phyloP scores from a whole-genome alignment of 306 rosid genomes.

The Dryas drummondii region DNA sequence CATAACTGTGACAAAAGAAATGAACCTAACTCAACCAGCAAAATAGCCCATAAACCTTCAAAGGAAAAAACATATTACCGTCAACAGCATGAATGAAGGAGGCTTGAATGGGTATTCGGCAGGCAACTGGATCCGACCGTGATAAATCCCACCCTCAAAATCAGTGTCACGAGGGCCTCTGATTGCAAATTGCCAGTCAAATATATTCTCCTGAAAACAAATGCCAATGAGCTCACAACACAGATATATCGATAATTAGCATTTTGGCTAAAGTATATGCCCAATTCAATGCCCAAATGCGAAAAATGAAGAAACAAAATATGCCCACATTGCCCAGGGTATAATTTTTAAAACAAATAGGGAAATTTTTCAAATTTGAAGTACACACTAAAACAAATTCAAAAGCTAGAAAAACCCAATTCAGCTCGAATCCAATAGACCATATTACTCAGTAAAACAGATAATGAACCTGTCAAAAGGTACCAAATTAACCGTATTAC shows the following conservation, averaged over 20 bases:
- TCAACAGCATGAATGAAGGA: slow-evolving; percentile 81
- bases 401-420: neutral
- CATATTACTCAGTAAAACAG: no score
- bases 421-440: slow-evolving; percentile 7
- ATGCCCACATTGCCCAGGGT: neutral
- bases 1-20: neutral
- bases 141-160: slow-evolving; percentile 89
- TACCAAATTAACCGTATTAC: no score
- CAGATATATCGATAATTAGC: neutral
- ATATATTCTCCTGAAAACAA: slow-evolving; percentile 74
- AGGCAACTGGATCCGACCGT: slow-evolving; percentile 80
- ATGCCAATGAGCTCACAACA: slow-evolving; percentile 1
- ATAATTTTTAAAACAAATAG: neutral
- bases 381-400: neutral
- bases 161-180: slow-evolving; percentile 69
- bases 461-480: no score
- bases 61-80: slow-evolving; percentile 47
- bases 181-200: slow-evolving; percentile 95
- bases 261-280: neutral
- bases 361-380: neutral
- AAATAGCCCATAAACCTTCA: neutral
- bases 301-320: neutral
- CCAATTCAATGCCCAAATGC: neutral
- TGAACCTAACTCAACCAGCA: neutral
- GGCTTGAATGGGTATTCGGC: slow-evolving; percentile 93